Conservation (phyloP, 2,329 filamentous ascomycete genomes). For the Lachnellula cervina region DNA sequence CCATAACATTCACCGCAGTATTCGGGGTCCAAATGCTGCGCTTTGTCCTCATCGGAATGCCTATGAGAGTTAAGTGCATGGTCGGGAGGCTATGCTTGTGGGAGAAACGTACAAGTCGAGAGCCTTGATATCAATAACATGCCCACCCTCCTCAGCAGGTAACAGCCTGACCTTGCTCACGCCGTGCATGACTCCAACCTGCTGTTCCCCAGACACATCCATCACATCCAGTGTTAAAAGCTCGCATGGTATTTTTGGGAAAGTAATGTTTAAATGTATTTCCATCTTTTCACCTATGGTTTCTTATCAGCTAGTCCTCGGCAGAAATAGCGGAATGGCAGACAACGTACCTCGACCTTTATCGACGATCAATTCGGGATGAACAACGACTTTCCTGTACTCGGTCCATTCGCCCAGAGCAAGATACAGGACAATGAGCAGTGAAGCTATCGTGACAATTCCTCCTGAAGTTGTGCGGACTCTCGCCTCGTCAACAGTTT, state of each 20-base stretch:
- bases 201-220: slow-evolving; percentile 97
- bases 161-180: slow-evolving; percentile 84
- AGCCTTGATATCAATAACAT: slow-evolving; percentile 64
- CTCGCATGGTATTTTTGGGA: slow-evolving; percentile 90
- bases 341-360: slow-evolving; percentile 75
- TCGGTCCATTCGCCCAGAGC: slow-evolving; percentile 95
- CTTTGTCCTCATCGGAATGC: slow-evolving; percentile 62
- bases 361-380: slow-evolving; percentile 92
- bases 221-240: slow-evolving; percentile 96
- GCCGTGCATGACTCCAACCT: slow-evolving; percentile 89
- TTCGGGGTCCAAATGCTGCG: slow-evolving; percentile 75
- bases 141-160: slow-evolving; percentile 67
- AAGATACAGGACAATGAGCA: slow-evolving; percentile 83
- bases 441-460: slow-evolving; percentile 85
- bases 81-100: slow-evolving; percentile 9
- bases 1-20: slow-evolving; percentile 97
- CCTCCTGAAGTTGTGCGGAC: slow-evolving; percentile 94
- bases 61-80: slow-evolving; percentile 35
- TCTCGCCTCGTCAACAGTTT: slow-evolving; percentile 96
- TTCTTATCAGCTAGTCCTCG: slow-evolving; percentile 2
- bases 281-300: slow-evolving; percentile 91
- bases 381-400: slow-evolving; percentile 78
- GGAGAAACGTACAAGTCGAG: slow-evolving; percentile 56
- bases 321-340: not conserved
- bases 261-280: slow-evolving; percentile 95